Evolutionary conservation across 2,329 filamentous ascomycete species (phyloP), one percentile per base, ranked within the genome.

Genomic region (Fusarium drepaniforme): DNA sequence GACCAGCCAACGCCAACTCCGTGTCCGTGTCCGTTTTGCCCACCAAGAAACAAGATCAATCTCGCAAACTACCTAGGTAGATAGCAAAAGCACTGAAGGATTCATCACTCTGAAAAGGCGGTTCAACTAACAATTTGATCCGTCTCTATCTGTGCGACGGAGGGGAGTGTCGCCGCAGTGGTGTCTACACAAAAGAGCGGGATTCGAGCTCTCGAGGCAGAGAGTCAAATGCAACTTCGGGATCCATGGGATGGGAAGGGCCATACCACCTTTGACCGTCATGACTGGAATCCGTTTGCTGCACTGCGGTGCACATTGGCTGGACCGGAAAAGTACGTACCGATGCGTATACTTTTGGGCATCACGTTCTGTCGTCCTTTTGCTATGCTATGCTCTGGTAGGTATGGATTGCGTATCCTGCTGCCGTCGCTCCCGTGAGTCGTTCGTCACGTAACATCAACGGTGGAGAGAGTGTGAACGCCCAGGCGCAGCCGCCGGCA

Each of bases 101-200:
- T 49, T 59, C 23, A 59, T 18, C 37, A n/a, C 15, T 21, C 13
- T 21, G 18, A 21, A 37, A 21, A 38, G 53, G 56, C 42, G 37
- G 53, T 37, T 37, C 18, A 25, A n/a, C 60, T 42, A 23, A 21
- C 49, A 23, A 30, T 57, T 46, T 33, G 16, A 65, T 15, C 49
- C 37, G 57, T 68, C 66, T 75, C 73, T 75, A 42, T 60, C 72
- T 70, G 64, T 69, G 59, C 51, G 62, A 63, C 72, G 64, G 67
- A 70, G 73, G 73, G 73, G 73, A 73, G 72, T 75, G 66, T 40
- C 56, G 53, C 64, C 62, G 59, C 58, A 57, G 66, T 35, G 73
- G 73, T 70, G 73, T 75, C 69, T 75, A 8, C 46, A 67, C 73
- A 75, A 75, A 75, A 75, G 73, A 75, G 73, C 73, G 73, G 73